Conservation (phyloP, 78 protist species). For the Pirum gemmata region DNA sequence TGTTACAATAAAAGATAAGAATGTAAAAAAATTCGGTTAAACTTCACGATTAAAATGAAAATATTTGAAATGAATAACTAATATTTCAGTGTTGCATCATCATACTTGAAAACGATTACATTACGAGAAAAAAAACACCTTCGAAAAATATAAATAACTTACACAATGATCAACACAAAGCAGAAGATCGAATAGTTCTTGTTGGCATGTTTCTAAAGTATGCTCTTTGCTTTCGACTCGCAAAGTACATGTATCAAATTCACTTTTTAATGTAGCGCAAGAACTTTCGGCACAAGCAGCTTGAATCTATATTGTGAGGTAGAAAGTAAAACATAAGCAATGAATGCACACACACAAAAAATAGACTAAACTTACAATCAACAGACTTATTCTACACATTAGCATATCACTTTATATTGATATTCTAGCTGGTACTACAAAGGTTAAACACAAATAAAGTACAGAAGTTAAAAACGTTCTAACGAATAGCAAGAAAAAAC, state of each 20-base stretch:
- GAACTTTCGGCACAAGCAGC: constrained; percentile 12
- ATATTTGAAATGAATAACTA: too few species aligned
- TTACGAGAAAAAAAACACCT: too few species aligned
- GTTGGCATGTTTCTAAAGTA: constrained; percentile 49
- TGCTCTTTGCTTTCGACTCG: constrained; percentile 9
- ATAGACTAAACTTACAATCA: too few species aligned
- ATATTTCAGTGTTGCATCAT: too few species aligned
- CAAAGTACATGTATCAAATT: constrained; percentile 44
- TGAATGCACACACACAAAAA: neutral
- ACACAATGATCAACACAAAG: constrained; percentile 56
- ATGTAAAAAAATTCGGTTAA: too few species aligned
- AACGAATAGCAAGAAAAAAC: neutral
- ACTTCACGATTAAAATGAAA: too few species aligned
- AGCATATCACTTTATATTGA: neutral
- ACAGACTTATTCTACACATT: neutral
- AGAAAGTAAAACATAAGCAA: neutral
- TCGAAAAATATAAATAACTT: constrained; percentile 1
- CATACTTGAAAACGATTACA: too few species aligned
- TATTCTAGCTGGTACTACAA: neutral
- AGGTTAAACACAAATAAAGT: neutral
- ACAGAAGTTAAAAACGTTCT: neutral
- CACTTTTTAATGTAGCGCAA: neutral
- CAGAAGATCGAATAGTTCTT: constrained; percentile 42
- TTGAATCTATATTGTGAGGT: neutral
- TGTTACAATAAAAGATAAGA: too few species aligned